Evolutionary conservation across 1,139 yeast genomes (phyloP).

Genomic region (Saccharomycopsis crataegensis): DNA sequence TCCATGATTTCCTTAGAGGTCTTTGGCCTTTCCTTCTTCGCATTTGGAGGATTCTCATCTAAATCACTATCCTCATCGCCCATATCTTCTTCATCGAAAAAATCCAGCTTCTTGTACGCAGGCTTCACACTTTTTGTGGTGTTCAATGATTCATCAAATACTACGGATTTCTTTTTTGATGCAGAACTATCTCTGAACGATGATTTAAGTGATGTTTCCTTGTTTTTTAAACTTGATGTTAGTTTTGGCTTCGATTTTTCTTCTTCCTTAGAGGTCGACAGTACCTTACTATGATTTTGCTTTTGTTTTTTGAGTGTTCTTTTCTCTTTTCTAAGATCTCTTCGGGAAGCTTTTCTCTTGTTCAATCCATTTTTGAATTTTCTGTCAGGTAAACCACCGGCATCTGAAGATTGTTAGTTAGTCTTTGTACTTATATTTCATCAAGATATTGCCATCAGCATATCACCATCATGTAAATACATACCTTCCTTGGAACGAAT

Average conservation of each 20-base stretch:
- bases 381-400: conserved; percentile 29
- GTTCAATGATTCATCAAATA: conserved; percentile 14
- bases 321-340: conserved; percentile 52
- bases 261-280: neutral
- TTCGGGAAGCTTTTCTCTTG: conserved; percentile 35
- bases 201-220: neutral
- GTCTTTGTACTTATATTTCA: neutral
- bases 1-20: conserved; percentile 16
- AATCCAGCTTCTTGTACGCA: conserved; percentile 16
- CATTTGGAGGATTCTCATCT: conserved; percentile 21
- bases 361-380: conserved; percentile 25
- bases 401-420: conserved; percentile 6
- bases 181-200: neutral
- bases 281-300: neutral
- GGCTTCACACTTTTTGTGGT: conserved; percentile 2
- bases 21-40: neutral
- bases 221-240: neutral
- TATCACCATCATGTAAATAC: neutral
- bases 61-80: conserved; percentile 20
- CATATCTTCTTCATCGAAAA: conserved; percentile 21
- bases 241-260: neutral
- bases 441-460: neutral
- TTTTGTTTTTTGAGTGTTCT: conserved; percentile 44
- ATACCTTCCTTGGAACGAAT: conserved; percentile 26
- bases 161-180: conserved; percentile 10